Evolutionary conservation across 2,329 filamentous ascomycete species (phyloP), one percentile per base, ranked within the genome.

Genomic region (Lasiodiplodia citricola): DNA sequence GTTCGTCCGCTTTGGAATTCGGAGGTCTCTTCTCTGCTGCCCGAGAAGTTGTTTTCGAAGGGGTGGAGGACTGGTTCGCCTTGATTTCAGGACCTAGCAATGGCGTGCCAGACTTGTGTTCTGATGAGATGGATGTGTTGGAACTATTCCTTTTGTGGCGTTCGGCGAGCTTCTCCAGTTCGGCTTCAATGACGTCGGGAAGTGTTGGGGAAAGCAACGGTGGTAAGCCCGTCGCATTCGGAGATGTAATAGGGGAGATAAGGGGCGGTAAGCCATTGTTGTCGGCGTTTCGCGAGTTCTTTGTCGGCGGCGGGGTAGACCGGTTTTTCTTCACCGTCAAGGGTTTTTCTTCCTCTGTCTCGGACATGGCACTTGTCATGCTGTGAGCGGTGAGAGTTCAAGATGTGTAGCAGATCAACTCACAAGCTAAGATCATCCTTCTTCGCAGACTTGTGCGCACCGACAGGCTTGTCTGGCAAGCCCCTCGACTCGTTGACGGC

Each of bases 151-250:
- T 75, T 66, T 57, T 68, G 18, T 64, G 58, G 41, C 47, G 57
- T 74, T 75, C n/a, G 75, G 81, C 80, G 35, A 80, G 73, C 44
- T 82, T 79, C 68, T 82, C 81, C 31, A 89, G 75, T 67, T 87
- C 84, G 68, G 83, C 84, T 72, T 86, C 84, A 55, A 89, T 83
- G 66, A 84, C 84, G 2, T 84, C 80, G 7, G 87, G 87, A 4
- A 89, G 79, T 16, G 85, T 87, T 3, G 87, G 87, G 4, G 87
- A 89, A n/a, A 89, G 77, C 44, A 88, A 80, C 11, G 82, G 80
- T 13, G 87, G 87, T 21, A 88, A 76, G 67, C 76, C 80, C 31
- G 80, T 74, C 3, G 76, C 73, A 66, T 79, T 78, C 38, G 76
- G 77, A 23, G 84, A 76, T 54, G 81, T 81, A 77, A 85, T 71